Evolutionary conservation across 2,329 filamentous ascomycete species (phyloP).

Genomic region (Colletotrichum sansevieriae): DNA sequence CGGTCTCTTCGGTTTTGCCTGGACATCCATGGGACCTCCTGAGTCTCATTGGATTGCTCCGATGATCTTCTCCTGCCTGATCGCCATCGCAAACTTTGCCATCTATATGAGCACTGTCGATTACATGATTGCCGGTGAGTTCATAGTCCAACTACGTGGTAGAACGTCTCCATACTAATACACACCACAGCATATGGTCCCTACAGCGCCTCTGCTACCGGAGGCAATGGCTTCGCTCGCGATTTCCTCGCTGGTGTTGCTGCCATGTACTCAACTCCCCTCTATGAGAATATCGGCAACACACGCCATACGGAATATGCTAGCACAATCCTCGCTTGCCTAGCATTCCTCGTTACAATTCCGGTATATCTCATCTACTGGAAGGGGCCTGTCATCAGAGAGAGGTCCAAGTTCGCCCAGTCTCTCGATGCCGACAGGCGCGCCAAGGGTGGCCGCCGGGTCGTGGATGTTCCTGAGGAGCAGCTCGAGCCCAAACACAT

Average conservation of each 20-base stretch:
- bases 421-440: constrained; percentile 30
- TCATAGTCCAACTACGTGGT: background rate
- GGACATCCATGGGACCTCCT: constrained; percentile 66
- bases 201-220: constrained; percentile 75
- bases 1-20: constrained; percentile 73
- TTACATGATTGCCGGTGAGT: constrained; percentile 68
- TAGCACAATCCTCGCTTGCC: constrained; percentile 63
- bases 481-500: constrained; percentile 29
- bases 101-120: constrained; percentile 78
- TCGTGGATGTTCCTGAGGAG: constrained; percentile 15
- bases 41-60: constrained; percentile 71
- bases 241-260: constrained; percentile 75
- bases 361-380: constrained; percentile 42
- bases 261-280: constrained; percentile 71
- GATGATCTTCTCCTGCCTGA: constrained; percentile 70
- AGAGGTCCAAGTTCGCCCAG: constrained; percentile 41
- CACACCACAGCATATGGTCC: constrained; percentile 68
- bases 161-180: background rate
- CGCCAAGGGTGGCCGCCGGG: constrained; percentile 25
- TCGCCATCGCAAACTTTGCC: constrained; percentile 73
- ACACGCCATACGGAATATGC: constrained; percentile 63
- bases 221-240: constrained; percentile 75
- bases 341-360: constrained; percentile 46
- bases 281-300: constrained; percentile 60
- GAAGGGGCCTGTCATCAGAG: constrained; percentile 38